phyloP scores from a whole-genome alignment of 768 basidiomycete species.

The Kwoniella heveanensis region DNA sequence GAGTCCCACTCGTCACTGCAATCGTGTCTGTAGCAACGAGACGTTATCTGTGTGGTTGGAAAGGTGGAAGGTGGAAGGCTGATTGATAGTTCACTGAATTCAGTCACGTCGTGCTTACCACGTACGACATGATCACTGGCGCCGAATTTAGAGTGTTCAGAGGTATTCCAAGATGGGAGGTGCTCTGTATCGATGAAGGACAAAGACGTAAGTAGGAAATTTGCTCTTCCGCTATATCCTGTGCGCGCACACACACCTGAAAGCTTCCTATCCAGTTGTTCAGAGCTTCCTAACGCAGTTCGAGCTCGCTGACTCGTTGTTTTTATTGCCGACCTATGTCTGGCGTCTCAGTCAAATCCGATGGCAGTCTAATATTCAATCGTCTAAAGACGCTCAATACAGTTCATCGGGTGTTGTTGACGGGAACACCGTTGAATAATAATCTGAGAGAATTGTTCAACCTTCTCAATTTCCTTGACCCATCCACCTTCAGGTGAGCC shows the following conservation, averaged over 20 bases:
- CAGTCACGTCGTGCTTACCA: constrained; percentile 88
- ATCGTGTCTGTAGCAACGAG: too few relatives aligned
- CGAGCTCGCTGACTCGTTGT: too few relatives aligned
- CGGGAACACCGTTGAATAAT: constrained; percentile 96
- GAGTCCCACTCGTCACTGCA: constrained; percentile 13
- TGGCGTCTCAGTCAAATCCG: constrained; percentile 93
- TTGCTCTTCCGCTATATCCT: neutral
- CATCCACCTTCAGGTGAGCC: constrained; percentile 42
- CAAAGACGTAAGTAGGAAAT: constrained; percentile 69
- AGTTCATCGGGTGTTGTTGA: constrained; percentile 82
- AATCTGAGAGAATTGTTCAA: constrained; percentile 96
- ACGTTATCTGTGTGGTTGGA: too few relatives aligned
- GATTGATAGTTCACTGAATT: constrained; percentile 57
- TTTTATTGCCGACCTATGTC: too few relatives aligned
- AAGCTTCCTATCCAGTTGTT: neutral
- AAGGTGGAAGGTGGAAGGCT: constrained; percentile 34
- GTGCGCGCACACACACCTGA: neutral
- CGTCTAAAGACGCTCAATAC: constrained; percentile 77
- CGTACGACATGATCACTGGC: constrained; percentile 80
- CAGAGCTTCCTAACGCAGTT: too few relatives aligned
- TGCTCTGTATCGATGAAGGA: constrained; percentile 89
- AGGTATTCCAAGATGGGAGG: constrained; percentile 84
- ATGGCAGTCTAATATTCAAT: constrained; percentile 75
- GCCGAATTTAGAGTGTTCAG: constrained; percentile 77
- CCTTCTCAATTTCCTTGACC: constrained; percentile 84